phyloP scores from a whole-genome alignment of 2,329 filamentous ascomycete species.

The Zasmidium cellare region DNA sequence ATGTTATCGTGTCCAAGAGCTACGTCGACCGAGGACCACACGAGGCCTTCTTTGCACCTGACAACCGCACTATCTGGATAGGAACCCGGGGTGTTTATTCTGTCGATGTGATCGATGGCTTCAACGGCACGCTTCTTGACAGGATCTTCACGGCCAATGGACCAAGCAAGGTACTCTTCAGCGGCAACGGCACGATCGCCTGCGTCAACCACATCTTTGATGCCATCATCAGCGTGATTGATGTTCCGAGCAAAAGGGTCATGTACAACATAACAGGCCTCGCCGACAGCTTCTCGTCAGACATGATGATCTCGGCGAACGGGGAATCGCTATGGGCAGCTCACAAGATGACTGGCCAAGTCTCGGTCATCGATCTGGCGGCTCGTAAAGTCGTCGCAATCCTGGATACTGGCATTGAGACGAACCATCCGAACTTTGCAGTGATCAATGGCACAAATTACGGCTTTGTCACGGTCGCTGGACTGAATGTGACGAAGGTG shows the following conservation, averaged over 20 bases:
- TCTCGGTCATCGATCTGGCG: conserved; percentile 4
- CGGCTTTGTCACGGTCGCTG: conserved; percentile 2
- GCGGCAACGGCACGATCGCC: conserved; percentile 4
- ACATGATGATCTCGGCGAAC: conserved; percentile 12
- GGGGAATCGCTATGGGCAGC: conserved; percentile 6
- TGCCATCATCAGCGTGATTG: conserved; percentile 2
- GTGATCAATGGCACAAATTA: conserved; percentile 3
- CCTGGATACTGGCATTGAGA: conserved; percentile 3
- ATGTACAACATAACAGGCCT: conserved; percentile 12
- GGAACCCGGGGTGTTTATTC: conserved; percentile 7
- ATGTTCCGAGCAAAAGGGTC: conserved; percentile 1
- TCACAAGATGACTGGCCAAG: conserved; percentile 8
- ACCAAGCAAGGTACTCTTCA: conserved; percentile 10
- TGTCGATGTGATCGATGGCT: conserved; percentile 3
- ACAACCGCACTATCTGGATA: conserved; percentile 5
- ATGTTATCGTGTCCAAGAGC: neutral
- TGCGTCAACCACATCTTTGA: conserved; percentile 13
- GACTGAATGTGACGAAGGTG: conserved; percentile 2
- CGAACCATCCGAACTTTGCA: conserved; percentile 11
- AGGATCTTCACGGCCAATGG: conserved; percentile 6
- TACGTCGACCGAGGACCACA: conserved; percentile 8
- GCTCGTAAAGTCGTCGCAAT: neutral
- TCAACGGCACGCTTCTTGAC: conserved; percentile 6
- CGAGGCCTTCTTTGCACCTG: neutral
- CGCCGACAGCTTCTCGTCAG: conserved; percentile 4